Base-by-base conservation (phyloP, 768 basidiomycete species). In the Auriculariales sp. region DNA sequence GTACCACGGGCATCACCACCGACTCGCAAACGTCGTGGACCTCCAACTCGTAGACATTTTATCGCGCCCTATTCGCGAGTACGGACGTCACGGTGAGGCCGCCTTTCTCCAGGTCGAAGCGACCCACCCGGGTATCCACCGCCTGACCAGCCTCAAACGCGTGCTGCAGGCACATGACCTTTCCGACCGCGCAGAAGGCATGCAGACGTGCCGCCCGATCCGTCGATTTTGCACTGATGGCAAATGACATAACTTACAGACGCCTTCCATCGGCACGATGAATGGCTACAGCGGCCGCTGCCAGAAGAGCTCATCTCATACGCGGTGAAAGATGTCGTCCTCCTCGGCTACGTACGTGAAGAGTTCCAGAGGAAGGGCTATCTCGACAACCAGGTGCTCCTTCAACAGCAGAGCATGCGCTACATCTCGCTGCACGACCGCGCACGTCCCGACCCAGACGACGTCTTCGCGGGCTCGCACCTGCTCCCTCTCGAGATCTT, bases 241-340 rank as follows among this genome's bases (percentile, higher is more conserved):
- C 12, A 11, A 25, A 22, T 25, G 22, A 19, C 9, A 39, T 17
- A 12, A 25, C 9, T 7, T 22, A 12, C 22, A 22, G 39, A 25
- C 5, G n/a, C 39, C 6, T 15, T 19, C 39, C 19, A 32, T 9
- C 1, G 65, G 64, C 30, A 61, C 58, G 28, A 68, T 68, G 65
- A 68, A 71, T 72, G 71, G 71, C 32, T 68, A 4, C 28, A 17
- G 1, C 63, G 71, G 4, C 71, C 71, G 0, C 63, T 72, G 31
- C 19, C 59, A 2, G 35, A 59, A 1, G 56, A 61, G 11, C 62
- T 71, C 28, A 59, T 70, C 25, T 57, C 61, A 17, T 72, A 72
- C 35, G 70, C 71, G 2, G 68, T 68, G 4, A 64, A 66, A 51
- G 71, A 72, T 56, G 65, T 71, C 46, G 59, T 62, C 29, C 60